Conservation (phyloP, 371 early-diverging fungal species). For the Mucor velutinosus region DNA sequence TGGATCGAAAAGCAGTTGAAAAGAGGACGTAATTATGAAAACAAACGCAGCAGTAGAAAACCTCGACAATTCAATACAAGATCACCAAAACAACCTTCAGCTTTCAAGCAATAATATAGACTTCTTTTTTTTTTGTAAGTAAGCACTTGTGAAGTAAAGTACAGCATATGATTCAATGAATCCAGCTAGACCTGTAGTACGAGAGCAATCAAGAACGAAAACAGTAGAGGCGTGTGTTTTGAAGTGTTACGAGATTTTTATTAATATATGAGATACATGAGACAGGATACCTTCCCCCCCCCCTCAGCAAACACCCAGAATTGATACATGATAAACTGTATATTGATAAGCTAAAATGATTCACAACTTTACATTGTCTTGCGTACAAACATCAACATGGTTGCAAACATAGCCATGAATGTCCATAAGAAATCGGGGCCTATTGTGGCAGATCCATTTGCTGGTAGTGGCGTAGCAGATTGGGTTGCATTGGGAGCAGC, state of each 20-base stretch:
- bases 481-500: background rate
- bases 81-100: background rate
- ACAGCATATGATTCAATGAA: background rate
- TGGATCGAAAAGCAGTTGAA: slow-evolving; percentile 13
- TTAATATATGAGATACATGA: background rate
- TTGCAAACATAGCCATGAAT: background rate
- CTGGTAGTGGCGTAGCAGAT: background rate
- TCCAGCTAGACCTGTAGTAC: background rate
- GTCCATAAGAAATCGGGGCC: background rate
- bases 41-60: background rate
- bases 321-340: background rate
- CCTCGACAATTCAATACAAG: background rate
- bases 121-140: background rate
- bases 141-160: background rate
- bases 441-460: background rate
- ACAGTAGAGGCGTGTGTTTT: background rate
- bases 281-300: background rate
- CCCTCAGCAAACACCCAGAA: background rate
- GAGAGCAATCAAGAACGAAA: background rate
- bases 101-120: background rate
- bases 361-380: background rate
- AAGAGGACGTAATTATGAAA: slow-evolving; percentile 1
- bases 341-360: background rate
- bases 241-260: background rate
- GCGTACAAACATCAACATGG: background rate